Conservation (phyloP, 495 filamentous ascomycete species). For the Pyrenula aspistea region DNA sequence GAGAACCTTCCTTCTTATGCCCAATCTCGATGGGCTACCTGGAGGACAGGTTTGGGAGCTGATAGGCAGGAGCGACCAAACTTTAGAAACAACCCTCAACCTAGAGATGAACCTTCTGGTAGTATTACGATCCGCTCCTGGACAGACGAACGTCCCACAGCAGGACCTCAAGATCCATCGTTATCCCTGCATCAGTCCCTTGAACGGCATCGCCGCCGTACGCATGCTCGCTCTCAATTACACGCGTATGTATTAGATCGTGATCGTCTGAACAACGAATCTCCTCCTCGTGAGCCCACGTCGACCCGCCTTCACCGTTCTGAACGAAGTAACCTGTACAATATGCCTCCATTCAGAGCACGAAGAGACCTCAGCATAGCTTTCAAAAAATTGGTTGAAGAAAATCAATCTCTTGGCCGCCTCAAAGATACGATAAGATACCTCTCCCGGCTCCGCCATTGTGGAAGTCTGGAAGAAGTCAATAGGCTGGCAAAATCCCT, state of each 20-base stretch:
- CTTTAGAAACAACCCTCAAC: constrained; percentile 1
- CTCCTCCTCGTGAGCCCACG: not conserved
- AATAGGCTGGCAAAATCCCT: constrained; percentile 31
- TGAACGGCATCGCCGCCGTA: constrained; percentile 32
- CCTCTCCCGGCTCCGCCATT: constrained; percentile 46
- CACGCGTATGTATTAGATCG: constrained; percentile 34
- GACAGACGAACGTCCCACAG: constrained; percentile 3
- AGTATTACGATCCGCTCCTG: not conserved
- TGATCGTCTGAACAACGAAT: constrained; percentile 20
- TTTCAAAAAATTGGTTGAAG: constrained; percentile 37
- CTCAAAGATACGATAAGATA: constrained; percentile 56
- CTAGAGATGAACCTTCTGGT: not conserved
- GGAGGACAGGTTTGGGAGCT: not conserved
- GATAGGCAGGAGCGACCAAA: constrained; percentile 1
- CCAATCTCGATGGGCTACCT: not conserved
- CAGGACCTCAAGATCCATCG: constrained; percentile 8
- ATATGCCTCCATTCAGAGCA: not conserved
- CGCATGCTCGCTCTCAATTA: constrained; percentile 21
- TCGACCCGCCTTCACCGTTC: not conserved
- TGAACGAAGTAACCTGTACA: constrained; percentile 2
- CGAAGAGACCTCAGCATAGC: constrained; percentile 14
- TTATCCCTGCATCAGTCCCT: constrained; percentile 34
- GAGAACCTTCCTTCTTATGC: not conserved
- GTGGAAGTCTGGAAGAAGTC: constrained; percentile 42
- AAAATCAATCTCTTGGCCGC: constrained; percentile 26